Conservation (phyloP, 192 early-diverging fungal genomes). For the Umbelopsis vinacea region DNA sequence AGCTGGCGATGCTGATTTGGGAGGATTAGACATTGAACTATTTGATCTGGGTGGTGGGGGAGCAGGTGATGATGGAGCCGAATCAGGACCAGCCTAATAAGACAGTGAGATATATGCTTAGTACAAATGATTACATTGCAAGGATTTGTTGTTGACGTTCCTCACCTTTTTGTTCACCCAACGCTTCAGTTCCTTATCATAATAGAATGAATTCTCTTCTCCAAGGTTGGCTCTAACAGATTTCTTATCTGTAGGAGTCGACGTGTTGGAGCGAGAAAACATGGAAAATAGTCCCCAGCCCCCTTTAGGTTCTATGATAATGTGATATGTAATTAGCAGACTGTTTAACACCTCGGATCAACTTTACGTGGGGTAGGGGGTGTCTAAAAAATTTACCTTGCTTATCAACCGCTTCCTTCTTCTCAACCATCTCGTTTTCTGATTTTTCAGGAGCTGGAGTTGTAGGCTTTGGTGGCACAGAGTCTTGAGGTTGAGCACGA, state of each 20-base stretch:
- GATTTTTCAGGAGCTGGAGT: constrained; percentile 21
- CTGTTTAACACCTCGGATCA: too few relatives aligned
- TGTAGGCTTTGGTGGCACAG: not conserved
- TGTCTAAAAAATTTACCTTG: constrained; percentile 21
- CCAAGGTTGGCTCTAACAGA: constrained; percentile 86
- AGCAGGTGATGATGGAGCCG: constrained; percentile 24
- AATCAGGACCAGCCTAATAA: constrained; percentile 4
- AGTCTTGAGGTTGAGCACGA: constrained; percentile 3
- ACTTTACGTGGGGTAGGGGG: too few relatives aligned
- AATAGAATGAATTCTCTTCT: constrained; percentile 82
- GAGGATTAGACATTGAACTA: not conserved
- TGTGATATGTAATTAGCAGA: not conserved
- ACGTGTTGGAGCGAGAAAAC: constrained; percentile 29
- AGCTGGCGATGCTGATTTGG: constrained; percentile 4
- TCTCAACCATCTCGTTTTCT: not conserved
- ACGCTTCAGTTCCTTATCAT: constrained; percentile 81
- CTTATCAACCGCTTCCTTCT: constrained; percentile 34
- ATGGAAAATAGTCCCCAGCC: constrained; percentile 44
- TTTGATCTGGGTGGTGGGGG: constrained; percentile 31
- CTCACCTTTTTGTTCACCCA: constrained; percentile 85
- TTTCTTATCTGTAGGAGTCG: constrained; percentile 31
- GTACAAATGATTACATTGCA: not conserved
- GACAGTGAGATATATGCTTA: not conserved
- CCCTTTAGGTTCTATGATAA: not conserved
- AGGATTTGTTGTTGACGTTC: not conserved